phyloP scores from a whole-genome alignment of 2,329 filamentous ascomycete genomes.

The Ceratocystis ficicola region DNA sequence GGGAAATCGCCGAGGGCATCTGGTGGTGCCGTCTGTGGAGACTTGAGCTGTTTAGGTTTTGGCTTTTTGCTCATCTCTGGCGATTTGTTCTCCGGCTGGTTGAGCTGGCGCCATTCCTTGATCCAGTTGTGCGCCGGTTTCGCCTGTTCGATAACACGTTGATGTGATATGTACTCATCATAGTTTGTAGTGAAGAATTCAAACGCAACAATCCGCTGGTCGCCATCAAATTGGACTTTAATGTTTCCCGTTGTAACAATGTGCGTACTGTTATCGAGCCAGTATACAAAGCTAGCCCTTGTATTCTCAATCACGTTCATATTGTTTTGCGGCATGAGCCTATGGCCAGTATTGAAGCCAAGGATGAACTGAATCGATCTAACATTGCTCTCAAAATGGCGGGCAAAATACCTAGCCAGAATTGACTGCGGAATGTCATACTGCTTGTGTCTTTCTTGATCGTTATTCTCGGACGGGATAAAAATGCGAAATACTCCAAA shows the following conservation, averaged over 20 bases:
- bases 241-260: constrained; percentile 69
- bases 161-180: constrained; percentile 72
- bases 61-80: constrained; percentile 57
- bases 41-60: constrained; percentile 48
- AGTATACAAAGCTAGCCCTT: constrained; percentile 74
- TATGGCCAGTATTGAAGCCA: constrained; percentile 45
- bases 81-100: constrained; percentile 42
- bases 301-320: constrained; percentile 63
- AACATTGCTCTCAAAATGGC: constrained; percentile 77
- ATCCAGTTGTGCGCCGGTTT: constrained; percentile 51
- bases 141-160: constrained; percentile 48
- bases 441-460: constrained; percentile 56
- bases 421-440: constrained; percentile 78
- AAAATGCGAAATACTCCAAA: constrained; percentile 66
- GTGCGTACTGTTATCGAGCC: constrained; percentile 73
- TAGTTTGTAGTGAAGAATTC: constrained; percentile 67
- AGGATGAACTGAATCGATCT: constrained; percentile 75
- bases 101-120: constrained; percentile 52
- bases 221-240: constrained; percentile 63
- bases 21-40: constrained; percentile 45
- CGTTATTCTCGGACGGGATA: constrained; percentile 44
- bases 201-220: constrained; percentile 71
- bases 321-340: constrained; percentile 43
- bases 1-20: constrained; percentile 47
- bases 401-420: constrained; percentile 78